Evolutionary conservation across 2,329 filamentous ascomycete species (phyloP).

Genomic region (Fusarium sp.): DNA sequence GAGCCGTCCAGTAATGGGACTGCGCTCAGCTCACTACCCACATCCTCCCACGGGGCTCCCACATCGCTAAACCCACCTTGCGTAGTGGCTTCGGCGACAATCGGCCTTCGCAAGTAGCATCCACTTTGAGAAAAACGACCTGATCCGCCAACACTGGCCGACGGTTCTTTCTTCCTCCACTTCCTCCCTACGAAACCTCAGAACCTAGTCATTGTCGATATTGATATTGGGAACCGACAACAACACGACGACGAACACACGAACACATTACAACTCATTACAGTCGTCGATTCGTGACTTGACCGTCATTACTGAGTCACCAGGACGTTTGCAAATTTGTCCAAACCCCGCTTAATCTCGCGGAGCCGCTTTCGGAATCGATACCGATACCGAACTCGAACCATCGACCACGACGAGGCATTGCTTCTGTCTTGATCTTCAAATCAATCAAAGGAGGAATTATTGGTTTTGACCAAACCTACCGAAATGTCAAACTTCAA

Average conservation of each 20-base stretch:
- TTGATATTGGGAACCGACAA: constrained; percentile 22
- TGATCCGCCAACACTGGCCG: constrained; percentile 13
- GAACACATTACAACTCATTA: constrained; percentile 3
- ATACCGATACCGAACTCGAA: constrained; percentile 5
- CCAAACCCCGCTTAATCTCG: constrained; percentile 43
- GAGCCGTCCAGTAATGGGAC: constrained; percentile 22
- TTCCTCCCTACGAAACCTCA: constrained; percentile 37
- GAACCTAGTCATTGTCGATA: constrained; percentile 17
- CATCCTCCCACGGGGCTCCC: constrained; percentile 5
- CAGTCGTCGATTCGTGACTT: constrained; percentile 11
- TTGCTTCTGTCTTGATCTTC: not conserved
- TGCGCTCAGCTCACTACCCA: constrained; percentile 37
- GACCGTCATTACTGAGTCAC: constrained; percentile 26
- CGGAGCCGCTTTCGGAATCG: constrained; percentile 31
- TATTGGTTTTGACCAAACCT: constrained; percentile 1
- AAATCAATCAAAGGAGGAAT: constrained; percentile 3
- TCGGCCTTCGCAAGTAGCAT: constrained; percentile 45
- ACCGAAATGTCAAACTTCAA: constrained; percentile 77
- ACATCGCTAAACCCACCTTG: constrained; percentile 36
- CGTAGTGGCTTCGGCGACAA: constrained; percentile 47
- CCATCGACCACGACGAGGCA: constrained; percentile 19
- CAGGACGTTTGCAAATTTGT: constrained; percentile 39
- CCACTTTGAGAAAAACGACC: constrained; percentile 47
- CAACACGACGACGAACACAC: constrained; percentile 19
- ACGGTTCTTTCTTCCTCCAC: constrained; percentile 46